phyloP scores from a whole-genome alignment of 2,329 filamentous ascomycete genomes.

The Thermomyces lanuginosus region DNA sequence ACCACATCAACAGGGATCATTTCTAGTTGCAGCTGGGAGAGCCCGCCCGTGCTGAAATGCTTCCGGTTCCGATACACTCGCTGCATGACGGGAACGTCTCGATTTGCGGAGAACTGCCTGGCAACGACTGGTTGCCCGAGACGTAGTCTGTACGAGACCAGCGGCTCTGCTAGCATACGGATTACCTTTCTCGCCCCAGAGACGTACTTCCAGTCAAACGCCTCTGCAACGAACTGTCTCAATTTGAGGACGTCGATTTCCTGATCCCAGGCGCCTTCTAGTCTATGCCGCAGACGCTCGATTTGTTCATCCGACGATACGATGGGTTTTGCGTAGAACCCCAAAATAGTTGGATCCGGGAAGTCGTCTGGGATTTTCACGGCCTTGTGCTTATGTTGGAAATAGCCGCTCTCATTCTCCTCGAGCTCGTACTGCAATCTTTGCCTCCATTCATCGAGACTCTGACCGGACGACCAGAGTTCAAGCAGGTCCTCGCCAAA shows the following conservation, averaged over 20 bases:
- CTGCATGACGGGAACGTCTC: slow-evolving; percentile 41
- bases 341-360: slow-evolving; percentile 59
- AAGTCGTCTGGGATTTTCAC: slow-evolving; percentile 66
- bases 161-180: slow-evolving; percentile 56
- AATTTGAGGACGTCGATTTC: slow-evolving; percentile 50
- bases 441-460: slow-evolving; percentile 53
- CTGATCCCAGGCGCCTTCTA: slow-evolving; percentile 41
- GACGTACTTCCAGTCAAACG: slow-evolving; percentile 71
- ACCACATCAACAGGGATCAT: slow-evolving; percentile 64
- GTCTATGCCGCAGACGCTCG: slow-evolving; percentile 34
- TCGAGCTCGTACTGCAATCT: slow-evolving; percentile 57
- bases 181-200: slow-evolving; percentile 74
- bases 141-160: slow-evolving; percentile 48
- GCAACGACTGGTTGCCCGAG: slow-evolving; percentile 23
- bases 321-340: slow-evolving; percentile 76
- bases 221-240: slow-evolving; percentile 57
- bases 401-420: slow-evolving; percentile 70
- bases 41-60: slow-evolving; percentile 59
- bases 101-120: slow-evolving; percentile 22
- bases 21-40: slow-evolving; percentile 60
- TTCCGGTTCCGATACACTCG: slow-evolving; percentile 50
- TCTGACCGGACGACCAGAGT: slow-evolving; percentile 38
- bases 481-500: slow-evolving; percentile 58
- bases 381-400: slow-evolving; percentile 57
- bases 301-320: slow-evolving; percentile 51